These are phyloP conservation scores for Tetrahymena thermophila DNA, from an alignment of 73 alveolate genomes.

Conservation along the genomic window DNA sequence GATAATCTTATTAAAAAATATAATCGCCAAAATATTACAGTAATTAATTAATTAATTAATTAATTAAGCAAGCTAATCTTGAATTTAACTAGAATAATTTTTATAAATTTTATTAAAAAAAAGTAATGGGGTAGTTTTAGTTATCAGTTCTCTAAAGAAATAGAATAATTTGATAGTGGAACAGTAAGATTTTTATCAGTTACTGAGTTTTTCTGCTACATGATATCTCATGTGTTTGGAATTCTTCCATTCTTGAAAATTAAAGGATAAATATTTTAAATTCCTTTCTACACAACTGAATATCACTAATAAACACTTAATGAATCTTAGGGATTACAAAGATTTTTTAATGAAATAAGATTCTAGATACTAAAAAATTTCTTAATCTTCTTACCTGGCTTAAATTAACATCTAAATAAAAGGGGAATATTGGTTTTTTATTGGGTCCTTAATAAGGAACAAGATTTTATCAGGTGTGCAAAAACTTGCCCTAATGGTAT, in stretches of 20 bases:
- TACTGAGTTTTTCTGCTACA: neutral
- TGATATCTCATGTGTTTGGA: neutral
- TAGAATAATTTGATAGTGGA: neutral
- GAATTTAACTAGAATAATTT: too few relatives aligned
- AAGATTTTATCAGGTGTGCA: neutral
- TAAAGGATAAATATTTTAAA: neutral
- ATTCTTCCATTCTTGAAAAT: neutral
- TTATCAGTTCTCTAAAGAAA: neutral
- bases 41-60: neutral
- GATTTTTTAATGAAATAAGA: neutral
- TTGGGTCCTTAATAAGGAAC: slow-evolving; percentile 13
- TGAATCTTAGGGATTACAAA: neutral
- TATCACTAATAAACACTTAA: neutral
- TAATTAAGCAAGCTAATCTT: too few relatives aligned
- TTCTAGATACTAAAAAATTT: neutral
- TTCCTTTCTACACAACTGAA: neutral
- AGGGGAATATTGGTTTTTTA: slow-evolving; percentile 10
- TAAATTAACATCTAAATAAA: neutral
- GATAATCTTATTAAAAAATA: neutral
- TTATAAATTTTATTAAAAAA: neutral
- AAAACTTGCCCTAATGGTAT: slow-evolving; percentile 14
- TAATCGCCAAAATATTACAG: neutral
- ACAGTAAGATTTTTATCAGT: neutral
- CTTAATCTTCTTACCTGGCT: neutral
- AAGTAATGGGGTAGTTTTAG: neutral